Evolutionary conservation across 2,329 filamentous ascomycete species (phyloP).

Genomic region (Sclerotiophoma versabilis): DNA sequence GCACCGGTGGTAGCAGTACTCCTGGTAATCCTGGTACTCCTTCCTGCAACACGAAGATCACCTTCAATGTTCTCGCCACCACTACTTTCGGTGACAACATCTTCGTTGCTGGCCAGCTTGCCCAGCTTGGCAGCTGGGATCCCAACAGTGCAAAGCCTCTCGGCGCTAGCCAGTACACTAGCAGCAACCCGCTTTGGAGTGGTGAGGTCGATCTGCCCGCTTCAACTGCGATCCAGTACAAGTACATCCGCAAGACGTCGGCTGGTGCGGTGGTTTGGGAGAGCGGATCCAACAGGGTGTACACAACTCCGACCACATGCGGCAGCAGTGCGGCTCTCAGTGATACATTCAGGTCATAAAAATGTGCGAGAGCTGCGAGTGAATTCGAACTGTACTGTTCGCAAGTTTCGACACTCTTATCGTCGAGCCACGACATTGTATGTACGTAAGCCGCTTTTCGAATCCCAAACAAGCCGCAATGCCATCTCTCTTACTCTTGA

Average conservation of each 20-base stretch:
- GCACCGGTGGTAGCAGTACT: no score
- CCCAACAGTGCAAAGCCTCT: conserved; percentile 49
- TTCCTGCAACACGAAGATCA: conserved; percentile 41
- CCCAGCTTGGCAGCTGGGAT: conserved; percentile 55
- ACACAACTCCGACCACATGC: conserved; percentile 38
- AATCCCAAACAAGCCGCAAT: no score
- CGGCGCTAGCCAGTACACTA: conserved; percentile 53
- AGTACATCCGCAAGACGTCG: conserved; percentile 55
- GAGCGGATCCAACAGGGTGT: conserved; percentile 51
- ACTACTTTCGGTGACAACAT: conserved; percentile 59
- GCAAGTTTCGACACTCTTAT: no score
- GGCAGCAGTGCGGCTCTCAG: conserved; percentile 24
- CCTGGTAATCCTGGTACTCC: no score
- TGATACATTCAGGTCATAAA: conserved; percentile 36
- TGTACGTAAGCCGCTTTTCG: no score
- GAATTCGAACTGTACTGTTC: no score
- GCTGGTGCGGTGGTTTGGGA: conserved; percentile 56
- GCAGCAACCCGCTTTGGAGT: conserved; percentile 56
- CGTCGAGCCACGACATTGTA: no score
- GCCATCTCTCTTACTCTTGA: no score
- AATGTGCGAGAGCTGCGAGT: no score
- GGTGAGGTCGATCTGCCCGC: conserved; percentile 50
- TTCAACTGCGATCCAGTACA: conserved; percentile 53
- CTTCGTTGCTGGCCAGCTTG: conserved; percentile 53
- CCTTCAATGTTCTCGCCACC: conserved; percentile 57